Evolutionary conservation across 768 basidiomycete species (phyloP), one percentile per base, ranked within the genome.

Genomic region (Pleurotus citrinopileatus): DNA sequence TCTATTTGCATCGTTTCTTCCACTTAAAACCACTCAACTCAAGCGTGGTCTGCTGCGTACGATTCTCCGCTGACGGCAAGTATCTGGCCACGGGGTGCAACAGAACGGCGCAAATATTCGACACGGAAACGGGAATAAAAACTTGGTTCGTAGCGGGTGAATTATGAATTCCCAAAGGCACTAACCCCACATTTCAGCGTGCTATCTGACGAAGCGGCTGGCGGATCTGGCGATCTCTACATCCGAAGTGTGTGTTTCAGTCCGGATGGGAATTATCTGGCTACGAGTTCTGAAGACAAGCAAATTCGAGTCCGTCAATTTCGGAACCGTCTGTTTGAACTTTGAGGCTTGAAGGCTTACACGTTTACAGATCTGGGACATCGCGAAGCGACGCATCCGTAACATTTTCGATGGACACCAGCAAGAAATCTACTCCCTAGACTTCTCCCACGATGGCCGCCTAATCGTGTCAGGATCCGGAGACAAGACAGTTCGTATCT

Each of bases 41-140:
- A 17, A 81, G 80, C 42, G 79, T 80, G 13, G 78, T 80, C 0
- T 98, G 96, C 67, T 97, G 95, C 65, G 96, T 98, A n/a, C 83
- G 88, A 57, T 98, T 98, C 71, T 96, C 94, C 4, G 82, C 89
- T 10, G 94, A 98, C 66, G 96, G 96, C 23, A 90, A 88, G 67
- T 89, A 79, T 61, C 79, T 98, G 28, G 96, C 90, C 3, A 95
- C 94, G n/a, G 94, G 94, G 13, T 96, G 91, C 70, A 96, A 97
- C 68, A 77, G 91, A 20, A 91, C 90, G 0, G 94, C 94, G 17
- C 95, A 96, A 68, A 93, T 99, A 55, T 98, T 91, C 65, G 93
- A 98, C 67, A 89, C 89, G 32, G 89, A 90, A 71, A 90, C 92
- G 1, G 96, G 96, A 0, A 66, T 62, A 8, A 92, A 91, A 70